Evolutionary conservation across 2,329 filamentous ascomycete genomes (phyloP).

Genomic region (Tolypocladium album): DNA sequence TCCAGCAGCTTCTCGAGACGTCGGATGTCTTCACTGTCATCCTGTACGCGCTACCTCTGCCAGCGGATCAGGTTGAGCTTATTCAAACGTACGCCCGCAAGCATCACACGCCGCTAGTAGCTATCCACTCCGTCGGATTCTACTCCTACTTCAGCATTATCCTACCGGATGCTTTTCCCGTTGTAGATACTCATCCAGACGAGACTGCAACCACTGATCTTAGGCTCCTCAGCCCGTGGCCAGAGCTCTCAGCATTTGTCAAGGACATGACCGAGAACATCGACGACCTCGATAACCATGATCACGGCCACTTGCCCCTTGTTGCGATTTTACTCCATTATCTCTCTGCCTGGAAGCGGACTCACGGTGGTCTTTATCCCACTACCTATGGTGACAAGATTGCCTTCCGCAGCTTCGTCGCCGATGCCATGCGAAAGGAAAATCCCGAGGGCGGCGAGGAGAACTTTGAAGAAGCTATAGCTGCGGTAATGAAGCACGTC

Average conservation of each 20-base stretch:
- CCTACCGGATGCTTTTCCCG: slow-evolving; percentile 71
- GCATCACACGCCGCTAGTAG: slow-evolving; percentile 62
- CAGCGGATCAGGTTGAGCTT: slow-evolving; percentile 27
- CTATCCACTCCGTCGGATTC: slow-evolving; percentile 83
- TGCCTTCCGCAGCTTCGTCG: slow-evolving; percentile 64
- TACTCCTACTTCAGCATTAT: slow-evolving; percentile 80
- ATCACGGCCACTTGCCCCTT: slow-evolving; percentile 88
- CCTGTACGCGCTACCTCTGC: slow-evolving; percentile 42
- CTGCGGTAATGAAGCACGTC: slow-evolving; percentile 81
- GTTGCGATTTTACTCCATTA: slow-evolving; percentile 74
- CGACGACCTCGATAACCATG: slow-evolving; percentile 59
- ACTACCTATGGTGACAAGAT: slow-evolving; percentile 75
- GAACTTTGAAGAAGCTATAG: slow-evolving; percentile 89
- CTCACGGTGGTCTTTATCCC: slow-evolving; percentile 59
- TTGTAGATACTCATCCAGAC: slow-evolving; percentile 93
- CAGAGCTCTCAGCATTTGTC: slow-evolving; percentile 61
- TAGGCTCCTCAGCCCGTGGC: slow-evolving; percentile 76
- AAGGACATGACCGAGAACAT: slow-evolving; percentile 57
- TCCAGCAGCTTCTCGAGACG: slow-evolving; percentile 29
- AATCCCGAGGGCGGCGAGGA: slow-evolving; percentile 85
- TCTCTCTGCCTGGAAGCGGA: slow-evolving; percentile 67
- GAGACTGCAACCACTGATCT: slow-evolving; percentile 76
- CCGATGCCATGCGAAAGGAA: slow-evolving; percentile 54
- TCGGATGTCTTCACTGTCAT: slow-evolving; percentile 39
- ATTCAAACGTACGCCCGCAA: slow-evolving; percentile 37